Percentiles rank a stretch among this genome's conserved stretches.
These are phyloP conservation scores for Colletotrichum filicis DNA, from an alignment of 2,329 filamentous ascomycete genomes.

Conservation along the genomic window DNA sequence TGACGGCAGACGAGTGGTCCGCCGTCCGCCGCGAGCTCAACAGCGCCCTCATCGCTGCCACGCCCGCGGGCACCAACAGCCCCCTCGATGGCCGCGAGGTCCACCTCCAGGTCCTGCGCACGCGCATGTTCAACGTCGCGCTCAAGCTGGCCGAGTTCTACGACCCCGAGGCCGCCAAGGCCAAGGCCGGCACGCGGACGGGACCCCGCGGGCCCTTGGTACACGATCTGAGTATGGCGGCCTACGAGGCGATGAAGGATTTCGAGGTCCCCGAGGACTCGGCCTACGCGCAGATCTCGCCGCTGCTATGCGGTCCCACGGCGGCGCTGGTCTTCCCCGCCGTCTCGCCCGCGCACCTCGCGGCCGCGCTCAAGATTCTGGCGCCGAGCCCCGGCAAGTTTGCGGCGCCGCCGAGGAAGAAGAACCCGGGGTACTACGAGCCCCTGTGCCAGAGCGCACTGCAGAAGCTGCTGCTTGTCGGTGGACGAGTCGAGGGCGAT, in stretches of 20 bases:
- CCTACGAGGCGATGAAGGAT: slow-evolving; percentile 59
- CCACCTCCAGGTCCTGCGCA: slow-evolving; percentile 86
- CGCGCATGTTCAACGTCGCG: slow-evolving; percentile 88
- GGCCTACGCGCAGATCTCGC: slow-evolving; percentile 70
- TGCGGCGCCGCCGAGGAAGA: slow-evolving; percentile 79
- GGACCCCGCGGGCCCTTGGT: slow-evolving; percentile 45
- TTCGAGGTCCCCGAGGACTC: slow-evolving; percentile 50
- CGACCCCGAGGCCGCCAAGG: slow-evolving; percentile 54
- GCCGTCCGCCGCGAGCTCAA: slow-evolving; percentile 56
- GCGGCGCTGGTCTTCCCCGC: slow-evolving; percentile 83
- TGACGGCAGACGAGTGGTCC: slow-evolving; percentile 73
- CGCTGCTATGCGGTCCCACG: slow-evolving; percentile 84
- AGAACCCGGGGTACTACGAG: slow-evolving; percentile 85
- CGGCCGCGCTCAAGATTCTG: slow-evolving; percentile 82
- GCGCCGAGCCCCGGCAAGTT: slow-evolving; percentile 78
- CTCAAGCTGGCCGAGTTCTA: slow-evolving; percentile 89
- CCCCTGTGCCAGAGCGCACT: slow-evolving; percentile 81
- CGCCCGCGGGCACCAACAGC: slow-evolving; percentile 50
- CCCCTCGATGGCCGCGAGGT: slow-evolving; percentile 68
- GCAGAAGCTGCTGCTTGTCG: slow-evolving; percentile 87
- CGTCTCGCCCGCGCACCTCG: slow-evolving; percentile 86
- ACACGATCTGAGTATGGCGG: slow-evolving; percentile 65
- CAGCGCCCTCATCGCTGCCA: slow-evolving; percentile 55
- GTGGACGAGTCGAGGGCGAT: slow-evolving; percentile 86
- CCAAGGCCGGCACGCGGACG: slow-evolving; percentile 45